Percentiles rank a stretch among this genome's conserved stretches.
Evolutionary conservation across 495 filamentous ascomycete genomes (phyloP).

Genomic region (Hypoxylon subgilvum): DNA sequence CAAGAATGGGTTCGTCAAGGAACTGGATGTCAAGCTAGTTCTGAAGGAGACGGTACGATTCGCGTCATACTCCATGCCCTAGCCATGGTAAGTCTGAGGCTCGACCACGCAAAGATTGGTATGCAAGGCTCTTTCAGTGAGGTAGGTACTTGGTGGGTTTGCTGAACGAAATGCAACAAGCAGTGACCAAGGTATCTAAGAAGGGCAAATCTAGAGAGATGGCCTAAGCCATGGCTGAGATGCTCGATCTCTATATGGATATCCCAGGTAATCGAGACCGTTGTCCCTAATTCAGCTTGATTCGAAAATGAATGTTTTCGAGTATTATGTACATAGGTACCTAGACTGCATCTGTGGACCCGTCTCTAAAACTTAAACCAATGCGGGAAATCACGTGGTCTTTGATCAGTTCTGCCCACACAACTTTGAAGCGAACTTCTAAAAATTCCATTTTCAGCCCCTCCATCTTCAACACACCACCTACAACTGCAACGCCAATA

Average conservation of each 20-base stretch:
- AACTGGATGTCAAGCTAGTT: background rate
- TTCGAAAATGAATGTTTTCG: no score
- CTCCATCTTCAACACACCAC: slow-evolving; percentile 44
- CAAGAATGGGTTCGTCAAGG: background rate
- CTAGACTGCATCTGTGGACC: background rate
- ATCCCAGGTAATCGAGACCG: no score
- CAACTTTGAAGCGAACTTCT: slow-evolving; percentile 42
- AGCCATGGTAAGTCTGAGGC: slow-evolving; percentile 15
- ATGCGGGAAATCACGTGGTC: slow-evolving; percentile 26
- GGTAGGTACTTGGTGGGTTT: slow-evolving; percentile 13
- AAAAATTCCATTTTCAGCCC: slow-evolving; percentile 48
- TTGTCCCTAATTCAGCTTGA: no score
- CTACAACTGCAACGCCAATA: slow-evolving; percentile 53
- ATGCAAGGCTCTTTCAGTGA: slow-evolving; percentile 11
- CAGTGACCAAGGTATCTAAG: background rate
- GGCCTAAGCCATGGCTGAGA: no score
- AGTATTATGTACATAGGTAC: no score
- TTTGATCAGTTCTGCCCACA: slow-evolving; percentile 22
- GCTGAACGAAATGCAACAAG: slow-evolving; percentile 20
- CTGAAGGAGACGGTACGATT: slow-evolving; percentile 1
- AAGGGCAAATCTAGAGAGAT: no score
- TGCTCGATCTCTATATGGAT: no score
- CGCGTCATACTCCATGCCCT: slow-evolving; percentile 16
- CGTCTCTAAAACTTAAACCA: background rate
- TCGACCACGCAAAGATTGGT: background rate